Conservation (phyloP, 306 rosid species). For the Cucurbita pepo region DNA sequence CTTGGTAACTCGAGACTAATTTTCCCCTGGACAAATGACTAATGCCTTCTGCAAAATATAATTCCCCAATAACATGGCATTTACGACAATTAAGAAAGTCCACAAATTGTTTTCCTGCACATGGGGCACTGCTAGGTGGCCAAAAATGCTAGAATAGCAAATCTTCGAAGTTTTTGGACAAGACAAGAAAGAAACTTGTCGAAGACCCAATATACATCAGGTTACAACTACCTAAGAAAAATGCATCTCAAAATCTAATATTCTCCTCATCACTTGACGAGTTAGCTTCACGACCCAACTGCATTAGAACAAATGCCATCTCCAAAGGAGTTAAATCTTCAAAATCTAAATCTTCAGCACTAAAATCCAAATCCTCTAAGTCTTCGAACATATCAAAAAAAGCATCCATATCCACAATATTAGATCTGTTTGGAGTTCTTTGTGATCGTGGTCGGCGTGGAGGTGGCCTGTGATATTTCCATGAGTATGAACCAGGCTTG, state of each 20-base stretch:
- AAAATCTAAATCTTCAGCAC: conserved; percentile 16
- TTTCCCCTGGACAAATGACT: neutral
- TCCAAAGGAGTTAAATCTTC: conserved; percentile 14
- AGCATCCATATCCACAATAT: conserved; percentile 16
- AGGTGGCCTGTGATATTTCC: conserved; percentile 37
- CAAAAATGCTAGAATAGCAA: conserved; percentile 6
- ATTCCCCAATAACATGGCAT: neutral
- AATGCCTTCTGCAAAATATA: neutral
- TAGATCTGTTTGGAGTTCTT: conserved; percentile 19
- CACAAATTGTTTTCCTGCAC: neutral
- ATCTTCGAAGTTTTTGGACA: neutral
- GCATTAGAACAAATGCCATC: conserved; percentile 10
- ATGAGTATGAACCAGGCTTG: conserved; percentile 35
- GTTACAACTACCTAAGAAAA: neutral
- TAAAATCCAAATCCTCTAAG: conserved; percentile 8
- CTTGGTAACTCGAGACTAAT: neutral
- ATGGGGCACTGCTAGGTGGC: conserved; percentile 1
- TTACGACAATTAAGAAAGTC: neutral
- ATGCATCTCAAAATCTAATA: conserved; percentile 7
- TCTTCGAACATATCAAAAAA: conserved; percentile 19
- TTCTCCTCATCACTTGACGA: conserved; percentile 26
- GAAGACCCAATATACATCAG: neutral
- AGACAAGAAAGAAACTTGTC: neutral
- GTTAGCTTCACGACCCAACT: conserved; percentile 17
- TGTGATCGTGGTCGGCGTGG: conserved; percentile 24